Evolutionary conservation across 2,329 filamentous ascomycete species (phyloP), one percentile per base, ranked within the genome.

Genomic region (Hymenoscyphus salicellus): DNA sequence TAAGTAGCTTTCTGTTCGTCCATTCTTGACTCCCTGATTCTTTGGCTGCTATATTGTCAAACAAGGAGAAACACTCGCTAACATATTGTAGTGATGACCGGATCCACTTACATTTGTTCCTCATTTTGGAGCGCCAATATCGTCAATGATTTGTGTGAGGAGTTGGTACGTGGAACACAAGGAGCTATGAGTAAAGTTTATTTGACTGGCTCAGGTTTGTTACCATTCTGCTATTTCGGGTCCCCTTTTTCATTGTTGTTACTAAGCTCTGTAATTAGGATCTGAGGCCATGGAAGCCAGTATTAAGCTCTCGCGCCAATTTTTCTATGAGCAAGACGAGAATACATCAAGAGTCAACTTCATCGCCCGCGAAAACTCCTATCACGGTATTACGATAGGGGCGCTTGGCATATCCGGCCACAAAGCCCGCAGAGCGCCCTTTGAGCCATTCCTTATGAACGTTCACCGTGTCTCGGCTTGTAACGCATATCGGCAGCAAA

Each of bases 251-350:
- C 41, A n/a, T 32, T 38, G 20, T 4, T 17, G 26, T 6, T 28
- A 20, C 36, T 28, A 65, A 63, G 56, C 64, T 68, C 20, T 32
- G 20, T 62, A 43, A 43, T 64, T 20, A 86, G 86, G 86, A 23
- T 88, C 86, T 33, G 89, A 92, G 74, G 88, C 88, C 5, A 84
- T 86, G 67, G 89, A 92, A 73, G 86, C 86, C 1, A 84, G 88
- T 1, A 76, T 90, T 65, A 93, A 92, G 71, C 77, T 91, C 17
- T 81, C 86, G 11, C 79, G 85, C 1, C 89, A 92, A 73, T 92
- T 87, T 72, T 89, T 84, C 70, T 78, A 85, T 17, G 87, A 89
- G 73, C 78, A 83, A 20, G 68, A 77, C 1, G 75, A 71, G 59
- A 63, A 70, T 73, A 10, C 79, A 79, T 3, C 78, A 58, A 81